Evolutionary conservation across 805 yeast genomes (phyloP).

Genomic region (Pichia manshurica): DNA sequence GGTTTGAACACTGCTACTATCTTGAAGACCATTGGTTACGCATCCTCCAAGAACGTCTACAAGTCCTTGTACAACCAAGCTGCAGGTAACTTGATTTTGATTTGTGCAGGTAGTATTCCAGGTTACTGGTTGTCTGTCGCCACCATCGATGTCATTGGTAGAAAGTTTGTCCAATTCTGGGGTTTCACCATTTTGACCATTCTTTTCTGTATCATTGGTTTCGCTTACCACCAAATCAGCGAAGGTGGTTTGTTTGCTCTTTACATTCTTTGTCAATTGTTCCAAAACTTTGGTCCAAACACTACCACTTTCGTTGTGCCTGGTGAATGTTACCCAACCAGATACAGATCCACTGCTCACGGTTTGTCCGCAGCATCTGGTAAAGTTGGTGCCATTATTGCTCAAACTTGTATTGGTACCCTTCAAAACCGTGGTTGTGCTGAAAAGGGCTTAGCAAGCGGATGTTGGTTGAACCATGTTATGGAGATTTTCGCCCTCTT

Average conservation of each 20-base stretch:
- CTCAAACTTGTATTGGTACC: conserved; percentile 83
- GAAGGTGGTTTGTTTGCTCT: conserved; percentile 67
- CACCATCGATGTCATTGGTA: conserved; percentile 73
- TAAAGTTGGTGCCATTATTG: conserved; percentile 88
- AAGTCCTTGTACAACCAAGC: conserved; percentile 65
- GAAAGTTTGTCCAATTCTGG: conserved; percentile 74
- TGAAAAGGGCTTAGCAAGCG: conserved; percentile 36
- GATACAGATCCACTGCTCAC: conserved; percentile 93
- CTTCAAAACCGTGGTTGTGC: conserved; percentile 74
- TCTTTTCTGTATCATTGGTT: conserved; percentile 75
- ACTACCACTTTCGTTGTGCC: conserved; percentile 87
- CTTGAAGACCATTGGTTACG: conserved; percentile 78
- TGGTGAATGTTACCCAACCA: conserved; percentile 89
- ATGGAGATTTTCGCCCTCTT: conserved; percentile 90
- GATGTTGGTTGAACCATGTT: conserved; percentile 85
- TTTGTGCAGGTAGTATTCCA: conserved; percentile 93
- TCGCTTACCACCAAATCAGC: conserved; percentile 67
- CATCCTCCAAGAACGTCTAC: conserved; percentile 67
- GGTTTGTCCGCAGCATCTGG: conserved; percentile 91
- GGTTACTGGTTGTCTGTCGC: conserved; percentile 88
- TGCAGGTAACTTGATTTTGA: conserved; percentile 87
- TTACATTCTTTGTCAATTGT: conserved; percentile 77
- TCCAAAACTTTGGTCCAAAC: conserved; percentile 91
- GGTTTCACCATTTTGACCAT: conserved; percentile 71
- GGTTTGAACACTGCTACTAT: conserved; percentile 77